Conservation (phyloP, 129 eudicot genomes). For the Centaurea solstitialis region DNA sequence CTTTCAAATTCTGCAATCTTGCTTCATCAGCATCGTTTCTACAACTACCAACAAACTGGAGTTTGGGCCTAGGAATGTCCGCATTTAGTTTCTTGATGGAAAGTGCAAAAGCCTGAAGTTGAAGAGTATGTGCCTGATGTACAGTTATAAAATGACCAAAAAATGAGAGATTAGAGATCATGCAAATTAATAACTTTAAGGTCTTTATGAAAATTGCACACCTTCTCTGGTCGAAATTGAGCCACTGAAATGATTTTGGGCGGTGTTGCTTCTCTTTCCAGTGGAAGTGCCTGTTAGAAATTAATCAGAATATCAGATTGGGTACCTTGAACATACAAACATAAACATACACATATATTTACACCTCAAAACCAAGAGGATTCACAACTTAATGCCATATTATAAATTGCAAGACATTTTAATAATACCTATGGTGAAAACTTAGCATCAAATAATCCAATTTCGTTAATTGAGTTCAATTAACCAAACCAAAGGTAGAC, state of each 20-base stretch:
- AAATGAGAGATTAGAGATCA: slow-evolving; percentile 1
- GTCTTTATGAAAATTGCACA: slow-evolving; percentile 36
- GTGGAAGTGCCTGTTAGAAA: slow-evolving; percentile 69
- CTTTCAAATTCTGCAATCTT: slow-evolving; percentile 81
- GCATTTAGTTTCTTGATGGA: slow-evolving; percentile 52
- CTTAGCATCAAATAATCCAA: neutral
- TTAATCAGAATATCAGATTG: slow-evolving; percentile 35
- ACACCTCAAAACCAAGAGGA: slow-evolving; percentile 1
- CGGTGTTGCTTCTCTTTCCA: slow-evolving; percentile 57
- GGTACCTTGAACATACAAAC: slow-evolving; percentile 12
- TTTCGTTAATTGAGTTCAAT: neutral
- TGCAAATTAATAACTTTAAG: slow-evolving; percentile 30
- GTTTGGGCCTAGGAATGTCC: slow-evolving; percentile 67
- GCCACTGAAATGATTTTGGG: slow-evolving; percentile 82
- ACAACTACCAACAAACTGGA: slow-evolving; percentile 95
- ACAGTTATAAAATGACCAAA: slow-evolving; percentile 7
- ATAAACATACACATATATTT: slow-evolving; percentile 6
- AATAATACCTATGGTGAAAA: neutral
- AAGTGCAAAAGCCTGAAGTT: slow-evolving; percentile 88
- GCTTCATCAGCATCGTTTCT: slow-evolving; percentile 89
- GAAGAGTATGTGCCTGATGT: slow-evolving; percentile 77
- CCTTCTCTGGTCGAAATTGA: slow-evolving; percentile 99
- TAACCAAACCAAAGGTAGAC: neutral
- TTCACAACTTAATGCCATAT: neutral
- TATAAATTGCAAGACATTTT: neutral